Percentiles rank a stretch among this genome's conserved stretches.
phyloP scores from a whole-genome alignment of 441 rosid genomes.

The Erysimum cheiri region DNA sequence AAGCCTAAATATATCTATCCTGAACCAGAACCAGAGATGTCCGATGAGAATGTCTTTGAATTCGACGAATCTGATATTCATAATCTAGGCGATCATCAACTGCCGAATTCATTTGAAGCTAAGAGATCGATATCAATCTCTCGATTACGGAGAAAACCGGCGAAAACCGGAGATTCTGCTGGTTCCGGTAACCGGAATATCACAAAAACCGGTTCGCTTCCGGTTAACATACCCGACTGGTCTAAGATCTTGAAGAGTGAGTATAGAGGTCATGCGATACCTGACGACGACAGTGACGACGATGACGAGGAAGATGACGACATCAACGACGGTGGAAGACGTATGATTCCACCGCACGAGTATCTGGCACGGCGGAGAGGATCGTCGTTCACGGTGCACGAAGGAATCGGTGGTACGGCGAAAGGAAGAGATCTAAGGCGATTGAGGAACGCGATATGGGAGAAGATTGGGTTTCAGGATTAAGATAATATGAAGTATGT shows the following conservation, averaged over 20 bases:
- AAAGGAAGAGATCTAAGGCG: conserved; percentile 69
- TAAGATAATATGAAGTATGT: conserved; percentile 35
- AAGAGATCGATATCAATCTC: conserved; percentile 49
- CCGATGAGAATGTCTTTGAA: conserved; percentile 48
- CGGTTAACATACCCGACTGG: conserved; percentile 91
- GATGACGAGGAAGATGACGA: conserved; percentile 39
- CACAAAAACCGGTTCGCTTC: conserved; percentile 54
- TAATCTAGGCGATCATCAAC: conserved; percentile 41
- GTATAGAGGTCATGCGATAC: conserved; percentile 38
- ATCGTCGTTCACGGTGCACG: conserved; percentile 63
- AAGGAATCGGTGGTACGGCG: conserved; percentile 62
- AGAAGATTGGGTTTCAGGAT: conserved; percentile 76
- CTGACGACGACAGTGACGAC: conserved; percentile 42
- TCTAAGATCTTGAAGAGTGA: conserved; percentile 67
- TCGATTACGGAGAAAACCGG: conserved; percentile 48
- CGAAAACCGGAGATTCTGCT: conserved; percentile 38
- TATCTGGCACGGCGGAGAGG: conserved; percentile 65
- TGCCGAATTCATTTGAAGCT: conserved; percentile 24
- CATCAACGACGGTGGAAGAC: conserved; percentile 38
- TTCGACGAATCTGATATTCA: conserved; percentile 72
- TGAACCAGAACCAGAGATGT: conserved; percentile 30
- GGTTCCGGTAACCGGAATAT: conserved; percentile 4
- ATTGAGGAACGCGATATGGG: conserved; percentile 68
- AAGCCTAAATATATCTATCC: conserved; percentile 52
- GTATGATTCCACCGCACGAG: conserved; percentile 68